Base-by-base conservation (phyloP, 2,329 filamentous ascomycete species). In the Furcasterigmium sp. region DNA sequence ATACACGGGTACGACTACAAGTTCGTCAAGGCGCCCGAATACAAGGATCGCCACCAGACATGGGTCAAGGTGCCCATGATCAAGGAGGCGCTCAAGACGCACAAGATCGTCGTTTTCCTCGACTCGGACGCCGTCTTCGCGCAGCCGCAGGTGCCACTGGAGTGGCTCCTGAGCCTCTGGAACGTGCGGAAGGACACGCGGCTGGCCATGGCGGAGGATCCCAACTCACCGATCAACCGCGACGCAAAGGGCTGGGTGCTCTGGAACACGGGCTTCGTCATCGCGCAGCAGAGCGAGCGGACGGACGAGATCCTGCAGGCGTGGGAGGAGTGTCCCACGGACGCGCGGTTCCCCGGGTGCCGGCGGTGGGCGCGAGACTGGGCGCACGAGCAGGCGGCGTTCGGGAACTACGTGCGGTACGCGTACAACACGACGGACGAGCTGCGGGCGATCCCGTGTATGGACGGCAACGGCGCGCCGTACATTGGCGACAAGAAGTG, bases 1-100 rank as follows among this genome's bases (percentile, higher is more conserved):
- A 70, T 74, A 38, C 71, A 74, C 51, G 69, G 69, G 5, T 73
- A 72, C 53, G 67, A 71, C 40, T 73, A 73, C 53, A 69, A 70
- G 26, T 65, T 72, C 42, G 62, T 73, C 23, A 65, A 62, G 44
- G 66, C 66, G 4, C 59, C 65, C 21, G 59, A 63, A 25, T 66
- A 68, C 41, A 49, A 54, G 2, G 63, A 67, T 41, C 66, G 68
- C 40, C 64, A 62, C 51, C 62, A 63, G 20, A 73, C 69, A 14
- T 75, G 71, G 71, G 63, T 68, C 30, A 68, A 69, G 47, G 64
- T 69, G 0, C 60, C 64, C 8, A 57, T 61, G 10, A 54, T 71
- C 20, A 56, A 58, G 29, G 56, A 67, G 17, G 59, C 67, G 2
- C 54, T 72, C 21, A 54, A 58, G 19, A 47, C 58, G 1, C 67